phyloP scores from a whole-genome alignment of 148 eudicot genomes.

The Diospyros lotus region DNA sequence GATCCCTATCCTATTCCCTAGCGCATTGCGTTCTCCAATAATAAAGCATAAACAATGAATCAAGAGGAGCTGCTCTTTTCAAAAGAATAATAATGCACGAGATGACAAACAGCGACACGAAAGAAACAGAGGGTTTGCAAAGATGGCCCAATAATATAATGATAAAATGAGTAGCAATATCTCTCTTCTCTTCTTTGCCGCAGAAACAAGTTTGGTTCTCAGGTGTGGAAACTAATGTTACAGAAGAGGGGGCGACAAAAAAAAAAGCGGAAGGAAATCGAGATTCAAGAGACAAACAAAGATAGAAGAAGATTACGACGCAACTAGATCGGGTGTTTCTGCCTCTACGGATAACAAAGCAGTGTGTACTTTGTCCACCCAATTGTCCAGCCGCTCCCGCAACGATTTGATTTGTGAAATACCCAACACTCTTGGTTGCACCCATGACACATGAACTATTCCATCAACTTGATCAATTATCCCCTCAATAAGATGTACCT shows the following conservation, averaged over 20 bases:
- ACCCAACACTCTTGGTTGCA: constrained; percentile 91
- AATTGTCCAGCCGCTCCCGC: constrained; percentile 70
- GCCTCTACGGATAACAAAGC: constrained; percentile 89
- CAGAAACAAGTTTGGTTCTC: constrained; percentile 7
- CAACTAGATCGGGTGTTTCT: constrained; percentile 85
- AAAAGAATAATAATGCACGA: constrained; percentile 7
- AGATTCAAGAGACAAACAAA: no score
- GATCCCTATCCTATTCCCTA: no score
- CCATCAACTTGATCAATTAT: constrained; percentile 94
- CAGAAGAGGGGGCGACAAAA: constrained; percentile 2
- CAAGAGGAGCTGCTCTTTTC: constrained; percentile 9
- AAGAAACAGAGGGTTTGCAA: constrained; percentile 9
- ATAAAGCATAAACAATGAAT: not conserved
- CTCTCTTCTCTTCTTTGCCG: constrained; percentile 11
- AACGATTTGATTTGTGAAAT: constrained; percentile 69
- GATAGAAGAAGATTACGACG: constrained; percentile 30
- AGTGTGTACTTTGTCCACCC: constrained; percentile 85
- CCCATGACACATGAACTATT: constrained; percentile 90
- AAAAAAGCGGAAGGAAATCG: not conserved
- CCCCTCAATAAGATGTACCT: constrained; percentile 98
- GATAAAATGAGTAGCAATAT: no score
- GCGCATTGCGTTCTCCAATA: not conserved
- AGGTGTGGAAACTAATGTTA: constrained; percentile 15
- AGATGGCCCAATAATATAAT: constrained; percentile 3
- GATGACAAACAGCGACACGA: not conserved